These are phyloP conservation scores for Candida taoyuanica DNA, from an alignment of 805 yeast genomes.

Conservation along the genomic window DNA sequence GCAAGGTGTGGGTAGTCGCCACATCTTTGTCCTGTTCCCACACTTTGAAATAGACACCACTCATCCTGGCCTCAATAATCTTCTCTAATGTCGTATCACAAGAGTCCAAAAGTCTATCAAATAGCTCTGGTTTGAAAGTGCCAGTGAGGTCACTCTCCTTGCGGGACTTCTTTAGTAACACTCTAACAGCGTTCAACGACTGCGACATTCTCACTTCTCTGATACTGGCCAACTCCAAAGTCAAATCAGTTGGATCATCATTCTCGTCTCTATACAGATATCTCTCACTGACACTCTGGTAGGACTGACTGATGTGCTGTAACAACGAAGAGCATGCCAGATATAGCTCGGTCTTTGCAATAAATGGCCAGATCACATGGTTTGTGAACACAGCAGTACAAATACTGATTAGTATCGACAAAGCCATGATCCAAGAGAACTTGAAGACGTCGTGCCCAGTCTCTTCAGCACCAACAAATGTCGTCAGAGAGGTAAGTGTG, in stretches of 20 bases:
- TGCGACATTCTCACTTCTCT: slow-evolving; percentile 46
- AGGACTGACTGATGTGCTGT: slow-evolving; percentile 40
- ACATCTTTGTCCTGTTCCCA: slow-evolving; percentile 39
- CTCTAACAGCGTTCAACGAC: slow-evolving; percentile 35
- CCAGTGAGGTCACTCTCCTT: slow-evolving; percentile 35
- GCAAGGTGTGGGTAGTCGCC: slow-evolving; percentile 34
- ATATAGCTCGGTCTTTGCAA: slow-evolving; percentile 39
- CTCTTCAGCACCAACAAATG: slow-evolving; percentile 13
- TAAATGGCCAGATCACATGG: slow-evolving; percentile 47
- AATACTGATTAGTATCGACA: slow-evolving; percentile 37
- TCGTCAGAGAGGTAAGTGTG: slow-evolving; percentile 35
- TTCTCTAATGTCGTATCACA: slow-evolving; percentile 39
- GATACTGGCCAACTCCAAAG: slow-evolving; percentile 39
- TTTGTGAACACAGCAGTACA: slow-evolving; percentile 33
- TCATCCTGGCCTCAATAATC: slow-evolving; percentile 44
- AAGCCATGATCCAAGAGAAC: slow-evolving; percentile 36
- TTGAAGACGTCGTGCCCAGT: slow-evolving; percentile 31
- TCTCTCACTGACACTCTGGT: slow-evolving; percentile 43
- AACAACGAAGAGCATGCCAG: slow-evolving; percentile 35
- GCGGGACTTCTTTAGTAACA: slow-evolving; percentile 32
- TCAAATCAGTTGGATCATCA: slow-evolving; percentile 43
- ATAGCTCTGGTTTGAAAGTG: slow-evolving; percentile 31
- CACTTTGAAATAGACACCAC: slow-evolving; percentile 42
- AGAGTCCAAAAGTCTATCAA: slow-evolving; percentile 31
- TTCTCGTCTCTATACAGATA: slow-evolving; percentile 43